Evolutionary conservation across 1,139 yeast genomes (phyloP).

Genomic region (Candida sojae): DNA sequence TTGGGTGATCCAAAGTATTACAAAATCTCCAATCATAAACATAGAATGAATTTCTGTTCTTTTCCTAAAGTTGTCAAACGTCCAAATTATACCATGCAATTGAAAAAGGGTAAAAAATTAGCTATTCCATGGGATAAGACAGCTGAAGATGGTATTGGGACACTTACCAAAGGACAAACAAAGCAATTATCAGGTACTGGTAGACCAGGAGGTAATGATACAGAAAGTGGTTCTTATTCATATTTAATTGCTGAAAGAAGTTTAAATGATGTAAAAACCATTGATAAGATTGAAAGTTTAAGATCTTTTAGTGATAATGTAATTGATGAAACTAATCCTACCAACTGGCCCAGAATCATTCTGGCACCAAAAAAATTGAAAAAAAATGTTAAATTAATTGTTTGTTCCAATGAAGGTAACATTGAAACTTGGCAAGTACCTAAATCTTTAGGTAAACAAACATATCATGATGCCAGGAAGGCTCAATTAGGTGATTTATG

Average conservation of each 20-base stretch:
- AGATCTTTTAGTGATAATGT: constrained; percentile 28
- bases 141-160: constrained; percentile 56
- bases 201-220: constrained; percentile 69
- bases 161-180: constrained; percentile 26
- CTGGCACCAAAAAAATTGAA: constrained; percentile 74
- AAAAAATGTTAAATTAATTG: constrained; percentile 78
- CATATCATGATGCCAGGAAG: constrained; percentile 89
- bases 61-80: constrained; percentile 73
- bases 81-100: constrained; percentile 75
- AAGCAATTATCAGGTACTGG: constrained; percentile 61
- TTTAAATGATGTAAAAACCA: constrained; percentile 30
- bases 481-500: constrained; percentile 84
- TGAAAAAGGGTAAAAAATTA: constrained; percentile 77
- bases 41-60: constrained; percentile 70
- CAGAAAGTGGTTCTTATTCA: constrained; percentile 74
- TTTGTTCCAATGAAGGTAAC: constrained; percentile 78
- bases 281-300: constrained; percentile 35
- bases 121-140: constrained; percentile 72
- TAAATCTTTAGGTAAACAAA: constrained; percentile 71
- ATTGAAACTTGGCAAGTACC: constrained; percentile 89
- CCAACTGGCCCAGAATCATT: constrained; percentile 74
- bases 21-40: constrained; percentile 60
- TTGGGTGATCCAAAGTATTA: constrained; percentile 71
- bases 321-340: constrained; percentile 29
- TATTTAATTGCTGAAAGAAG: constrained; percentile 75